Evolutionary conservation across 1,139 yeast species (phyloP), one percentile per base, ranked within the genome.

Genomic region (Candida glucosophila): DNA sequence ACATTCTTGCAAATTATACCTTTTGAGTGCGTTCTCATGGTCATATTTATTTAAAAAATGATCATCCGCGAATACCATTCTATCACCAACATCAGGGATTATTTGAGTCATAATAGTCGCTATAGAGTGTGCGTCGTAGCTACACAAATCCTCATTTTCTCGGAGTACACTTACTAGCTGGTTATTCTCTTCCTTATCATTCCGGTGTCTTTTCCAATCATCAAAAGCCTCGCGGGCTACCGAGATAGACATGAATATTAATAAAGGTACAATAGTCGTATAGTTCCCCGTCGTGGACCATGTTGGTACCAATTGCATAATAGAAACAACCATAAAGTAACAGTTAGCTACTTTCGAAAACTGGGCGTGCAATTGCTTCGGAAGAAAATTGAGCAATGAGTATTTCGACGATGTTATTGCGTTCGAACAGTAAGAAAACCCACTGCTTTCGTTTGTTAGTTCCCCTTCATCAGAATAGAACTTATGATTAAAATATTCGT

Each of bases 221-320:
- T 90, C 98, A 47, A 67, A 85, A 0, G 93, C 98, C 55, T 92
- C 98, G 40, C 98, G 68, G 7, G 79, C 73, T 54, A 90, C 86
- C 0, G 97, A 83, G 15, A 90, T 81, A n/a, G 85, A 66, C 56
- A 92, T 81, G 50, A 92, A 90, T 6, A 90, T 70, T 47, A 79
- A 56, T 31, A 90, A 62, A 1, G 98, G 98, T 20, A 88, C 67
- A 40, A 90, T 88, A 2, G 98, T 90, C 3, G 97, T 90, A 48
- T 75, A 85, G 10, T 85, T 80, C 33, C 97, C 98, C 0, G 98
- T 90, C 3, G 98, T 86, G 3, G 96, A 85, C 96, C 96, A 90
- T 1, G 88, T 75, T 1, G 98, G 98, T 28, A 90, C 79, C 92
- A 88, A 78, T 48, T 90, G 97, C 66, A 88, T 61, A 33, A 90